These are phyloP conservation scores for Chiua sp. DNA, from an alignment of 1,284 basidiomycete genomes.

Conservation along the genomic window DNA sequence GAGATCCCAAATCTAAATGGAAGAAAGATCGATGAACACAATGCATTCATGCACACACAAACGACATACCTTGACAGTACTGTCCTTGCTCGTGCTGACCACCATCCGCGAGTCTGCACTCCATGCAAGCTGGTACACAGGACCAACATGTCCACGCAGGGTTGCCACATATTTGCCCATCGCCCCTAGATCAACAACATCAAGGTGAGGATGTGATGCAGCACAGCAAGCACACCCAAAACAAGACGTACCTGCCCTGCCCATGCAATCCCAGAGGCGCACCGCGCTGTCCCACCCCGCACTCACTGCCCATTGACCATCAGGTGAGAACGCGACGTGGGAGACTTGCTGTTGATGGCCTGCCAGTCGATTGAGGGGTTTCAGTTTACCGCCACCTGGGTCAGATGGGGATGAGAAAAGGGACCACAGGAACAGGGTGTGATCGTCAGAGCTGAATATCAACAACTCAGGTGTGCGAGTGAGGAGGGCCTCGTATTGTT, in stretches of 20 bases:
- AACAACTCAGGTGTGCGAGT: slow-evolving; percentile 80
- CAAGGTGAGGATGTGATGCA: background rate
- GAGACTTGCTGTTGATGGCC: slow-evolving; percentile 97
- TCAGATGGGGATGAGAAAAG: slow-evolving; percentile 58
- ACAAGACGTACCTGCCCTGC: slow-evolving; percentile 21
- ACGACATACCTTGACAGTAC: slow-evolving; percentile 84
- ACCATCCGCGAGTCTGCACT: slow-evolving; percentile 92
- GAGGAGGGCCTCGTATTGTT: slow-evolving; percentile 75
- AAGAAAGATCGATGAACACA: background rate
- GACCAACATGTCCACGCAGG: slow-evolving; percentile 91
- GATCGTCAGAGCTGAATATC: slow-evolving; percentile 94
- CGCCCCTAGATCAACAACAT: slow-evolving; percentile 48
- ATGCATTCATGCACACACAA: background rate
- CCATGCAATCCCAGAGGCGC: slow-evolving; percentile 83
- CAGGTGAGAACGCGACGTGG: slow-evolving; percentile 95
- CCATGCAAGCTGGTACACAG: slow-evolving; percentile 96
- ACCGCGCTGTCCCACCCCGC: slow-evolving; percentile 92
- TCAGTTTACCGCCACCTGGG: slow-evolving; percentile 62
- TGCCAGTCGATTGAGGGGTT: slow-evolving; percentile 87
- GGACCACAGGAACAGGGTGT: slow-evolving; percentile 95
- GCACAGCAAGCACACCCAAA: background rate
- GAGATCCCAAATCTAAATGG: slow-evolving; percentile 85
- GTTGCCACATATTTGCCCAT: slow-evolving; percentile 95
- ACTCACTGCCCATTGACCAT: slow-evolving; percentile 90
- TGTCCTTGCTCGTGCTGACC: slow-evolving; percentile 95